Base-by-base conservation (phyloP, 371 early-diverging fungal species). In the Syncephalastrum contaminatum region DNA sequence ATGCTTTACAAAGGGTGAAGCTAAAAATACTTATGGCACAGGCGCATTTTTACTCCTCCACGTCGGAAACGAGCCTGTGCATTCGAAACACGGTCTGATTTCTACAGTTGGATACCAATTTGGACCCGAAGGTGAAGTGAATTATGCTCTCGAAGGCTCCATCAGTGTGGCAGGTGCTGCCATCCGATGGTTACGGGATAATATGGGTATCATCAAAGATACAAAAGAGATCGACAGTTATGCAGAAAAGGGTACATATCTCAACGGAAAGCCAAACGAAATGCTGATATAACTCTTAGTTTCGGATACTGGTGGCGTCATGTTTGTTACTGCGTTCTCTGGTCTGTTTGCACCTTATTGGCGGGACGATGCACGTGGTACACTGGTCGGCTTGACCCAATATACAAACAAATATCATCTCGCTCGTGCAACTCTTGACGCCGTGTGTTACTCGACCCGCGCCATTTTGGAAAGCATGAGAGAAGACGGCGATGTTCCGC, bases 331-430 rank as follows among this genome's bases (percentile, higher is more conserved):
- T 0, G 96, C 98, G 1, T 94, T 96, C 68, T 89, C 90, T 10
- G 97, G 97, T 4, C 81, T 96, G 39, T 95, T 93, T 76, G 94
- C 98, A 4, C 98, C 97, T 2, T 91, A 96, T 70, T 96, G 97
- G 98, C 83, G 92, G 36, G 88, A 88, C 56, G 96, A 95, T 75
- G 95, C 94, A 16, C 87, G 94, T 36, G 96, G 95, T 15, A 77
- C 85, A 45, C 82, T 97, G 56, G 83, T 92, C 39, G 98, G 98
- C 4, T 69, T 96, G 54, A 94, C 96, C 0, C 92, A 91, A 61
- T 93, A 86, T 61, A 90, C 95, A 18, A 93, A 84, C 48, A 88
- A 89, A 56, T 77, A 79, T 25, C 96, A 97, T 66, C 77, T 97
- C 50, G 86, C 88, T 20, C 77, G 96, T 30, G 95, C 97, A 1